These are phyloP conservation scores for Daldinia concentrica DNA, from an alignment of 495 filamentous ascomycete species.

Conservation along the genomic window DNA sequence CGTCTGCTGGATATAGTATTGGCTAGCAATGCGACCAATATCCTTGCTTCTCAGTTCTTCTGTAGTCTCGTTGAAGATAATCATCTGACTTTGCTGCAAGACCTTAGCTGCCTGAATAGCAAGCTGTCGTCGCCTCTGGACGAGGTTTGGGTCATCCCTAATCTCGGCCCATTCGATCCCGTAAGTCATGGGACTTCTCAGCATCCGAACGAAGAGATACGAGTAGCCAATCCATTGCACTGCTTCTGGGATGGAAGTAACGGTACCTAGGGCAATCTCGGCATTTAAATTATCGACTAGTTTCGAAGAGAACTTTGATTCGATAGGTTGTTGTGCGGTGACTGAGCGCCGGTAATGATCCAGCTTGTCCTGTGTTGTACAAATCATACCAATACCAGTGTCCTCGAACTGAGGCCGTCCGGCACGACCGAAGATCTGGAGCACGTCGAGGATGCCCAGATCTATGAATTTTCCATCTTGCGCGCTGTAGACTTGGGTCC, in stretches of 20 bases:
- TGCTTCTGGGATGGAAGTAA: constrained; percentile 92
- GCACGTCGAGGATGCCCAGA: constrained; percentile 93
- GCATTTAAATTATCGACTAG: constrained; percentile 97
- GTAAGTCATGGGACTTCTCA: constrained; percentile 87
- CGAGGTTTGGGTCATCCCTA: constrained; percentile 82
- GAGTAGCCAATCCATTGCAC: constrained; percentile 98
- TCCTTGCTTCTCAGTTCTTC: constrained; percentile 93
- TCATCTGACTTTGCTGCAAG: constrained; percentile 94
- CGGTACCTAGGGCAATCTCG: constrained; percentile 91
- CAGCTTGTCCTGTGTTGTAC: constrained; percentile 90
- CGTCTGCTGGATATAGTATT: constrained; percentile 92
- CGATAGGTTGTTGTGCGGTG: constrained; percentile 94
- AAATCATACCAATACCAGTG: constrained; percentile 95
- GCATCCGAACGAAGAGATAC: constrained; percentile 96
- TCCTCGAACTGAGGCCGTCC: constrained; percentile 97
- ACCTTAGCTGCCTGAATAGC: constrained; percentile 86
- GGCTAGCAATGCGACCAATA: constrained; percentile 94
- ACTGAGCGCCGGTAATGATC: constrained; percentile 93
- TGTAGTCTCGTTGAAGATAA: constrained; percentile 94
- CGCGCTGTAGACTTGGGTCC: constrained; percentile 94
- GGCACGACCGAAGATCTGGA: constrained; percentile 98
- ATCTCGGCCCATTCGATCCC: constrained; percentile 97
- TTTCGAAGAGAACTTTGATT: constrained; percentile 88
- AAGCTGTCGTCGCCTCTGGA: constrained; percentile 81
- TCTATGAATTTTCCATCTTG: constrained; percentile 97